Evolutionary conservation across 345 rosid genomes (phyloP).

Genomic region (Camelina sativa): DNA sequence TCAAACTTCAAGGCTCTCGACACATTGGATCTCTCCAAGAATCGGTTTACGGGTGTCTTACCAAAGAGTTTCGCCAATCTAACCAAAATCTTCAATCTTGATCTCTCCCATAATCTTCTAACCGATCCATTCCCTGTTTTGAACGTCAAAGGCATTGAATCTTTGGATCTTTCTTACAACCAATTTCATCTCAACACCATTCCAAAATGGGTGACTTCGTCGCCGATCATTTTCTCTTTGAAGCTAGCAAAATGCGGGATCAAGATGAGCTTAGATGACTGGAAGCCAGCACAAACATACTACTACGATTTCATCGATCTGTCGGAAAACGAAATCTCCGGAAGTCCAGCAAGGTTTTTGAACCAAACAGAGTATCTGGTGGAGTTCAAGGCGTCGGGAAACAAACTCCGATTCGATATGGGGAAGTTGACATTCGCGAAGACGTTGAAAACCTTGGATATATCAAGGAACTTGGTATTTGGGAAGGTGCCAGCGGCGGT

Average conservation of each 20-base stretch:
- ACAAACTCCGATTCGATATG: slow-evolving; percentile 60
- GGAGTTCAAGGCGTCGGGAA: slow-evolving; percentile 59
- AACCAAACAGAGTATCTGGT: slow-evolving; percentile 61
- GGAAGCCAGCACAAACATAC: slow-evolving; percentile 69
- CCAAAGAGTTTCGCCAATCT: slow-evolving; percentile 68
- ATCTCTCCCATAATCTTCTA: slow-evolving; percentile 66
- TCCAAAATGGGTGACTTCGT: slow-evolving; percentile 78
- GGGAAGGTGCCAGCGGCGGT: slow-evolving; percentile 61
- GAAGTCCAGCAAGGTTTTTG: slow-evolving; percentile 52
- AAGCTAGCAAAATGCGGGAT: slow-evolving; percentile 79
- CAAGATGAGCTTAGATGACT: slow-evolving; percentile 54
- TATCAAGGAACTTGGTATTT: slow-evolving; percentile 57
- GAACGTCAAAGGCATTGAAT: slow-evolving; percentile 78
- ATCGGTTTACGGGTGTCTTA: slow-evolving; percentile 51
- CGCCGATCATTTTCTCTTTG: slow-evolving; percentile 69
- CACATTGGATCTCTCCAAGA: slow-evolving; percentile 68
- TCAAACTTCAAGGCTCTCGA: slow-evolving; percentile 65
- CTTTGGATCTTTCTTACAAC: slow-evolving; percentile 71
- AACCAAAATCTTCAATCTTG: slow-evolving; percentile 79
- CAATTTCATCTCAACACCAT: slow-evolving; percentile 59
- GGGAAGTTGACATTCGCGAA: slow-evolving; percentile 47
- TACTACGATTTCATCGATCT: slow-evolving; percentile 79
- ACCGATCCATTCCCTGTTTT: slow-evolving; percentile 72
- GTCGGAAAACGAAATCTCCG: slow-evolving; percentile 65
- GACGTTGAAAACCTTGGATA: slow-evolving; percentile 54